Base-by-base conservation (phyloP, 768 basidiomycete genomes). In the Phlebiopsis gigantea region DNA sequence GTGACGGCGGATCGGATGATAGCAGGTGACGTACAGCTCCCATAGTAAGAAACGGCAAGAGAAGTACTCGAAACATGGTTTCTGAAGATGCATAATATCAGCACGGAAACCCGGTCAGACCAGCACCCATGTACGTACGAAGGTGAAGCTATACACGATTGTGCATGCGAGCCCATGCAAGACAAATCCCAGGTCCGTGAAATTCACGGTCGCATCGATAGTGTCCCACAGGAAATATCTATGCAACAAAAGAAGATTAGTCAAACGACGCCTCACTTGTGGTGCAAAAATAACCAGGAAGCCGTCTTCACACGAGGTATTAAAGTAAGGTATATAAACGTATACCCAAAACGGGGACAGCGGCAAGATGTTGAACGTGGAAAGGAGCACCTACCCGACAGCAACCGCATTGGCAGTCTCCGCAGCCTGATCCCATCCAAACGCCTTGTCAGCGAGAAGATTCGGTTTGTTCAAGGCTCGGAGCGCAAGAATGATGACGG, bases 191-290 rank as follows among this genome's bases (percentile, higher is more conserved):
- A 83, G 49, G 56, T 88, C 85, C 48, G 79, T 76, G 62, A 80
- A 88, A 68, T 90, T 84, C 51, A 87, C 53, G 22, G 85, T 70
- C 6, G 84, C 80, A 68, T 92, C 89, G 25, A 90, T 56, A 0
- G 79, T 77, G 65, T 96, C 93, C 93, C 93, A 96, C 19, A 93
- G 61, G 68, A 96, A 94, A 65, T 87, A 87, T 5, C 85, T 88
- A 62, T 2, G 7, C 4, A 10, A 9, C 17, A 17, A 9, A 39
- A 39, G 8, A 39, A 10, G 17, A 39, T 12, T 17, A 9, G 34
- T 39, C 17, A 21, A 31, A 21, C 25, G 6, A 34, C 25, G n/a
- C n/a, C n/a, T n/a, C n/a, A n/a, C n/a, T n/a, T n/a, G n/a, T n/a
- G n/a, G n/a, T n/a, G n/a, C n/a, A n/a, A n/a, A n/a, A n/a, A n/a